Evolutionary conservation across 106 monocot species (phyloP), one percentile per base, ranked within the genome.

Genomic region (Hemerocallis citrina): DNA sequence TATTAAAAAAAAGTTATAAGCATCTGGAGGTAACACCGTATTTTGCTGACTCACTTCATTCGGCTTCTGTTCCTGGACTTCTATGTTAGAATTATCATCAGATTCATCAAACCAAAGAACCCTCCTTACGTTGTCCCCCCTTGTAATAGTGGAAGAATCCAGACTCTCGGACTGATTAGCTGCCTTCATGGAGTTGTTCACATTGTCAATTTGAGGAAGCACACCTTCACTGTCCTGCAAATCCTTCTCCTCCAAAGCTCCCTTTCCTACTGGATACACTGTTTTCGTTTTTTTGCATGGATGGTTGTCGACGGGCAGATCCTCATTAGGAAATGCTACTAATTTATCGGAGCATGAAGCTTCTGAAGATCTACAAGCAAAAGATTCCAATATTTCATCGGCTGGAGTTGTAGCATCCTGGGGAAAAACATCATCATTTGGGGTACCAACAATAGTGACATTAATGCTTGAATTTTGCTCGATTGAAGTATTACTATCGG

Each of bases 1-100:
- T 63, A 69, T 23, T 39, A 52, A 11, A 30, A 65, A 61, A 9
- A 29, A 48, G 46, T 46, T 65, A 6, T 48, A 47, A 69, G 12
- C 23, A 32, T 55, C 52, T 70, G 52, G 57, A 44, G 16, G 52
- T 24, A 24, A 16, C 7, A 31, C 38, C 48, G 1, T 41, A 2
- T 25, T 42, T 25, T 17, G 51, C 47, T 72, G 24, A 49, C 21
- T 37, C 14, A 16, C 11, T 27, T 63, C 58, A 31, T 33, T 24
- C 16, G 42, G 31, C 60, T 60, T 35, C 65, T 54, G 29, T 46
- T 62, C 24, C 19, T 46, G 40, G 14, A 6, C 8, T 39, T 63
- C 17, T 29, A 41, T 55, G 55, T 23, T 41, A 54, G 23, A 12
- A 33, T 43, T 17, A 42, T 35, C 34, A 28, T 55, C 24, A 23